Conservation (phyloP, 345 rosid species). For the Populus davidiana region DNA sequence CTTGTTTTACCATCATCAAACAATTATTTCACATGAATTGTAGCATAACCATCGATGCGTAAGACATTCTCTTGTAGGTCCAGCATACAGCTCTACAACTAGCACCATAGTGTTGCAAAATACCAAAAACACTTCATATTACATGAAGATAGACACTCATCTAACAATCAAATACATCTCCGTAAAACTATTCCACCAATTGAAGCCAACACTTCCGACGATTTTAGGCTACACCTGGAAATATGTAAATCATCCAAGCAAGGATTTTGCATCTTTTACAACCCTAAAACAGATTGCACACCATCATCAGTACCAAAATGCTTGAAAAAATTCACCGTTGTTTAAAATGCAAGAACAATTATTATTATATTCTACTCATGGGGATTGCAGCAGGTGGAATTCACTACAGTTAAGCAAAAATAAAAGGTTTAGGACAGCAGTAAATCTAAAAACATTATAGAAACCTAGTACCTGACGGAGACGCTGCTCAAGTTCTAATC, state of each 20-base stretch:
- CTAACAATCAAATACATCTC: background rate
- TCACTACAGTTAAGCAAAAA: background rate
- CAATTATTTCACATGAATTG: no score
- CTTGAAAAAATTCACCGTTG: background rate
- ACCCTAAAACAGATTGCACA: background rate
- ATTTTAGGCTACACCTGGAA: background rate
- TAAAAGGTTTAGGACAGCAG: background rate
- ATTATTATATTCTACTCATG: no score
- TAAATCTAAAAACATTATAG: background rate
- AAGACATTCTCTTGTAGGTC: background rate
- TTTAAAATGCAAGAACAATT: no score
- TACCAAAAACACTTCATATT: background rate
- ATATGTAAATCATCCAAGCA: background rate
- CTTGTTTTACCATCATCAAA: no score
- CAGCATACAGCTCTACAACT: background rate
- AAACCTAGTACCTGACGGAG: slow-evolving; percentile 54
- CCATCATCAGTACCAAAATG: background rate
- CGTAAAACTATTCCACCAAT: no score
- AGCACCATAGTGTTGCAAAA: background rate
- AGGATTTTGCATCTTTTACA: background rate
- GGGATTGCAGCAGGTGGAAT: background rate
- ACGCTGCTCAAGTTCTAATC: slow-evolving; percentile 76
- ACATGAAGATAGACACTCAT: no score
- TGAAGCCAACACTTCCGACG: background rate
- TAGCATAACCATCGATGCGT: no score